Base-by-base conservation (phyloP, 805 yeast genomes). In the Kazachstania bromeliacearum region DNA sequence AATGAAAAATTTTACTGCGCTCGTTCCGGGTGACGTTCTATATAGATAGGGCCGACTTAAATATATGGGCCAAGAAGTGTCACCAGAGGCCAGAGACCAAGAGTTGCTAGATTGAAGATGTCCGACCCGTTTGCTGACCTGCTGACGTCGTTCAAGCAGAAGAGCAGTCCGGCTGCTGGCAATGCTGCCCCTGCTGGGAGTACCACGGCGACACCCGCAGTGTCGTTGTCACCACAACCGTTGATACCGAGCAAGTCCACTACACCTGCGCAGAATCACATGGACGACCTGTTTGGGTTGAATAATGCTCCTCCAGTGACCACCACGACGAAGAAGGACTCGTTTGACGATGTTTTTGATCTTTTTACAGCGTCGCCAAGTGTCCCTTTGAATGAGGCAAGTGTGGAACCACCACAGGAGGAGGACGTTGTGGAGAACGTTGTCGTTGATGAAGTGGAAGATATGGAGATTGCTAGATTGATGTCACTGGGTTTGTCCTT, bases 121-220 rank as follows among this genome's bases (percentile, higher is more conserved):
- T 30, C 48, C n/a, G 73, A 68, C 43, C 57, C 68, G 16, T 68
- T 68, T 60, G 72, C 73, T 2, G 61, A 63, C 42, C 51, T 68
- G 19, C 48, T 68, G 36, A 47, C 53, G 20, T 50, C 61, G 7
- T 59, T 59, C 16, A 50, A 54, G 31, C 44, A 45, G 5, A 45
- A 36, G 10, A 23, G 30, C n/a, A 14, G 22, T 10, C n/a, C 15
- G 10, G 25, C 13, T 5, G 38, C 31, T 4, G 18, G 19, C 9
- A 24, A 20, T 12, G 21, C 15, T 18, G 19, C 28, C n/a, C n/a
- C n/a, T n/a, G n/a, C n/a, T n/a, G n/a, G n/a, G n/a, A n/a, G n/a
- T 7, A 5, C 36, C 9, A 31, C 26, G 19, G n/a, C 28, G 3
- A 8, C 20, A 18, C 32, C 29, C 19, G 16, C 33, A 17, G 12